Conservation (phyloP, 1,284 basidiomycete species). For the Cryptococcus sp. region DNA sequence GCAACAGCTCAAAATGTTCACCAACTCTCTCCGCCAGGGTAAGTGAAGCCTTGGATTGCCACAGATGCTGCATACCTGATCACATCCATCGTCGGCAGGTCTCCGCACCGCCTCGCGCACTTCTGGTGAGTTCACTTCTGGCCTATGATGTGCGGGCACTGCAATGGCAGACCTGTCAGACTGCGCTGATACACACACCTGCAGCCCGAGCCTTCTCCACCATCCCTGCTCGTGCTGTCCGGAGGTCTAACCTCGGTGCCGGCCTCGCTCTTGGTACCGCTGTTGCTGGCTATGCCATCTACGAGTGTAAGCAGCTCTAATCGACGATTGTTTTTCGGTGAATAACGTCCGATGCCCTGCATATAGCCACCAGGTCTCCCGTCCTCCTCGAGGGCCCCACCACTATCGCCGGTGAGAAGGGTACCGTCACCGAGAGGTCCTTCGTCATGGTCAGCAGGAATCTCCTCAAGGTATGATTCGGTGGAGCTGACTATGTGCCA, state of each 20-base stretch:
- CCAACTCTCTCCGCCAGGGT: conserved; percentile 43
- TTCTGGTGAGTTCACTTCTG: conserved; percentile 24
- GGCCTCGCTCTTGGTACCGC: conserved; percentile 30
- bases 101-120: conserved; percentile 45
- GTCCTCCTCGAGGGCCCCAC: conserved; percentile 46
- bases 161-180: not conserved
- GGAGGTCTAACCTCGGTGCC: conserved; percentile 23
- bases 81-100: conserved; percentile 17
- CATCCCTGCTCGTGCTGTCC: conserved; percentile 27
- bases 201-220: conserved; percentile 42
- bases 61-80: conserved; percentile 9
- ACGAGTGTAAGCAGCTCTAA: conserved; percentile 29
- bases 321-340: not conserved
- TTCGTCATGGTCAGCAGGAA: conserved; percentile 51
- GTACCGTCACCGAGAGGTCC: conserved; percentile 49
- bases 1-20: conserved; percentile 30
- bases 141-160: not conserved
- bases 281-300: conserved; percentile 35
- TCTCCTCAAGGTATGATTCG: not conserved
- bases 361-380: conserved; percentile 21
- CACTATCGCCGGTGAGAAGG: conserved; percentile 53
- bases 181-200: conserved; percentile 2
- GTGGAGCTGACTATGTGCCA: not conserved
- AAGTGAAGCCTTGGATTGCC: too few relatives aligned
- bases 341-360: not conserved